phyloP scores from a whole-genome alignment of 1,284 basidiomycete species.

The Macrocystidia cucumis region DNA sequence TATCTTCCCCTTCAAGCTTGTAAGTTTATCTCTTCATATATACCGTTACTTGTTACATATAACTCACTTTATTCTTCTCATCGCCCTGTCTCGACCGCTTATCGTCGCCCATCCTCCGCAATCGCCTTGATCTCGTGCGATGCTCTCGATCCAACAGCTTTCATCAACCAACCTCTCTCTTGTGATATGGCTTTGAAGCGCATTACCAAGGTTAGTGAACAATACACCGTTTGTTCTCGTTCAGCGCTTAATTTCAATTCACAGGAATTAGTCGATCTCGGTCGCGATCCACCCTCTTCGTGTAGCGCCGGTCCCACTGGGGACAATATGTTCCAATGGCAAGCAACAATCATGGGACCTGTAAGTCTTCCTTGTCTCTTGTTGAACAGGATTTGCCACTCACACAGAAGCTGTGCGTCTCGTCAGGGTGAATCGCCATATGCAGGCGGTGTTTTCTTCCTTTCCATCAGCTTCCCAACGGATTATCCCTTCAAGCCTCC shows the following conservation, averaged over 20 bases:
- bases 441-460: constrained; percentile 95
- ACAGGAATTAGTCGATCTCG: constrained; percentile 96
- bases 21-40: constrained; percentile 10
- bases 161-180: too few relatives aligned
- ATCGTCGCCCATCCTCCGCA: constrained; percentile 8
- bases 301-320: constrained; percentile 95
- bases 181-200: constrained; percentile 88
- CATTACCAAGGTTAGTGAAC: constrained; percentile 98
- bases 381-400: too few relatives aligned
- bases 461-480: constrained; percentile 87
- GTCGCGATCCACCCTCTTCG: constrained; percentile 93
- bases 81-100: constrained; percentile 12
- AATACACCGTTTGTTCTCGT: constrained; percentile 14
- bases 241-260: constrained; percentile 13
- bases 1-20: constrained; percentile 14
- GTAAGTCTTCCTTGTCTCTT: constrained; percentile 55
- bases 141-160: too few relatives aligned
- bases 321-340: constrained; percentile 98
- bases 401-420: too few relatives aligned
- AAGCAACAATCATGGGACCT: constrained; percentile 96
- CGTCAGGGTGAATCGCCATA: constrained; percentile 88
- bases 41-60: constrained; percentile 8
- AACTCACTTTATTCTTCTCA: constrained; percentile 7
- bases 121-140: constrained; percentile 17
- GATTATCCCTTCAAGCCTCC: constrained; percentile 99